phyloP scores from a whole-genome alignment of 2,329 filamentous ascomycete genomes.

The Cladosporium oxysporum region DNA sequence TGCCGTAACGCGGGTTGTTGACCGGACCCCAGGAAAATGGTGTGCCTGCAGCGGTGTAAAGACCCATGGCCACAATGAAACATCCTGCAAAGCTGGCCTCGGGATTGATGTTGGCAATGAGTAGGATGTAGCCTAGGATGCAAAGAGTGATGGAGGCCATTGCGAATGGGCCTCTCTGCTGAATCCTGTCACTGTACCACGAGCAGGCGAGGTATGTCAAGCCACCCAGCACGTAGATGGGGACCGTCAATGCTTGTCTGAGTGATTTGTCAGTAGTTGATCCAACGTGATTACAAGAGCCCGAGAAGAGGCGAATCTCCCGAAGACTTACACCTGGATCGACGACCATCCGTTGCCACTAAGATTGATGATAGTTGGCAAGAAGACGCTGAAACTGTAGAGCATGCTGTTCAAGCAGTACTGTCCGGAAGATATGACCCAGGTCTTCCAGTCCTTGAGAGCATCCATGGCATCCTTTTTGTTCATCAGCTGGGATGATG shows the following conservation, averaged over 20 bases:
- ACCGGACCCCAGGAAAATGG: conserved; percentile 46
- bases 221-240: conserved; percentile 73
- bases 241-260: conserved; percentile 62
- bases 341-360: conserved; percentile 63
- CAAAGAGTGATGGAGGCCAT: conserved; percentile 63
- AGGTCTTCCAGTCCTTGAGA: conserved; percentile 75
- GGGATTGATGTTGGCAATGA: conserved; percentile 61
- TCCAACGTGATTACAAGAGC: not conserved
- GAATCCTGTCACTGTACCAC: conserved; percentile 66
- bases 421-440: conserved; percentile 67
- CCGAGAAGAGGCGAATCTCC: not conserved
- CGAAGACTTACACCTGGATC: conserved; percentile 64
- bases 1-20: conserved; percentile 74
- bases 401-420: conserved; percentile 77
- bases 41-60: conserved; percentile 12
- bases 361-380: conserved; percentile 75
- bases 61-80: conserved; percentile 13
- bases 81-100: conserved; percentile 66
- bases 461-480: conserved; percentile 66
- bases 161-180: conserved; percentile 65
- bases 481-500: conserved; percentile 61
- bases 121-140: conserved; percentile 49
- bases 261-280: not conserved
- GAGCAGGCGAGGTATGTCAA: conserved; percentile 67
- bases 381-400: conserved; percentile 75